Evolutionary conservation across 1,284 basidiomycete species (phyloP), one percentile per base, ranked within the genome.

Genomic region (Vanrija pseudolonga): DNA sequence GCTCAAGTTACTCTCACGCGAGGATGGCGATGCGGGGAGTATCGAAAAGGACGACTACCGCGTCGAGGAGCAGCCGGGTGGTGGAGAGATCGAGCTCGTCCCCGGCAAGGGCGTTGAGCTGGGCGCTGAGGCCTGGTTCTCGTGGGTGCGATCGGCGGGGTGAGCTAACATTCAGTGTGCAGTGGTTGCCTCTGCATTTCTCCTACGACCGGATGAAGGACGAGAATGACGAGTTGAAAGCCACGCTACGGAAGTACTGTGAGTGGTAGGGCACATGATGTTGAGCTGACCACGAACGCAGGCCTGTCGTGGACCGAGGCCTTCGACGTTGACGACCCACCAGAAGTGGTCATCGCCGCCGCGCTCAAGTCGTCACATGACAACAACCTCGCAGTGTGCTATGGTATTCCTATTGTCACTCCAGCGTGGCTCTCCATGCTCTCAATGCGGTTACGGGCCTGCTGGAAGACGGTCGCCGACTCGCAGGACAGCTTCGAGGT

Each of bases 391-490:
- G 69, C 66, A 0, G 65, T 74, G 6, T 65, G 64, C 55, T 67
- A 59, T 26, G 69, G 60, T 6, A 47, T 71, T 22, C 69, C 64
- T 0, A 72, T 74, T 22, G 49, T 71, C n/a, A 49, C 53, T 0
- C 70, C 69, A 3, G 24, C 40, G 1, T 74, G 61, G 60, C 52
- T 72, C 7, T 36, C 59, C 9, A 54, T 55, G 3, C 56, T 74
- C 9, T 20, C 53, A 14, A 26, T 36, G 11, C 55, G 60, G 2
- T 48, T 69, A 15, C 50, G 44, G 7, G 51, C 52, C 2, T 67
- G 70, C 58, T 73, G 71, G 72, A 70, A 69, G 44, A 58, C 62
- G 40, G 60, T 60, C 23, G 70, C 68, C 7, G 71, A 72, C 55
- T 59, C 55, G 9, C 50, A 69, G 49, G 69, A 72, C 48, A 68